Conservation (phyloP, 2,329 filamentous ascomycete genomes). For the Apiospora pterosperma region DNA sequence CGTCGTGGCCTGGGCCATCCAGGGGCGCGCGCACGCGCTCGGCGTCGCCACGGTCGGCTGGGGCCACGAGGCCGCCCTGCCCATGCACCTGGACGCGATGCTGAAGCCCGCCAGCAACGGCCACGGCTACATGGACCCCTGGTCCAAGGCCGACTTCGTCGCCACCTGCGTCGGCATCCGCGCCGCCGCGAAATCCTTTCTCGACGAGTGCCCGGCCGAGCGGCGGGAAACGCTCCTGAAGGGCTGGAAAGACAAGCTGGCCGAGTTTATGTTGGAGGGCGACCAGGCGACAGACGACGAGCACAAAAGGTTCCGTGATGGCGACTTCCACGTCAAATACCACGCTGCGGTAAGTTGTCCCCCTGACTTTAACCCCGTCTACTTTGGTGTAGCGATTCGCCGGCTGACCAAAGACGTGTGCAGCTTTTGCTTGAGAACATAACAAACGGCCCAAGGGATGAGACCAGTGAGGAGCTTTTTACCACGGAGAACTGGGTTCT, state of each 20-base stretch:
- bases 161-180: conserved; percentile 1
- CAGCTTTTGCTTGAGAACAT: not conserved
- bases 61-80: not conserved
- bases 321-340: conserved; percentile 6
- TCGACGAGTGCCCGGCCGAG: not conserved
- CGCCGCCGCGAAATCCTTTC: not conserved
- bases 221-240: not conserved
- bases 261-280: conserved; percentile 5
- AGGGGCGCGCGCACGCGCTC: conserved; percentile 1
- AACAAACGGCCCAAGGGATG: not conserved
- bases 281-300: not conserved
- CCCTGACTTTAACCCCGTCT: not conserved
- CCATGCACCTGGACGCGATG: not conserved
- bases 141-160: conserved; percentile 7
- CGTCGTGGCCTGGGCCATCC: not conserved
- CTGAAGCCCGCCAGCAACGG: not conserved
- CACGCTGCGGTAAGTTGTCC: not conserved
- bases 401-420: not conserved
- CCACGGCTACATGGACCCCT: not conserved
- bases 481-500: not conserved
- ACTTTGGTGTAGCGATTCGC: not conserved
- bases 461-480: not conserved
- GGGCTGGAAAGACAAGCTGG: not conserved
- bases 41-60: not conserved
- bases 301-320: conserved; percentile 1